phyloP scores from a whole-genome alignment of 352 stramenopile genomes.

The Globisporangium spiculum region DNA sequence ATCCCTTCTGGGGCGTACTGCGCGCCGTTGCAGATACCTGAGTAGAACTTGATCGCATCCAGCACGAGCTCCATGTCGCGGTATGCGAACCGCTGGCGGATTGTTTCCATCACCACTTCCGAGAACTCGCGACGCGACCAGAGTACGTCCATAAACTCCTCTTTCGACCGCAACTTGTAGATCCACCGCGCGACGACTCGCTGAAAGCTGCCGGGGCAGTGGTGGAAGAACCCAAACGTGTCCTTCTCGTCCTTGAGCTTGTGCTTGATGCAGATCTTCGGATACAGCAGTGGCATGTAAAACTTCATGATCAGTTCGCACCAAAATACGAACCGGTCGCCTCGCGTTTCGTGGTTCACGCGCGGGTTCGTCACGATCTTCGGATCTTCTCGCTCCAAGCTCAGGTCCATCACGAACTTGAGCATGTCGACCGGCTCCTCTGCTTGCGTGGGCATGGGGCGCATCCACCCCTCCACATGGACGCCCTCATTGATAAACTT shows the following conservation, averaged over 20 bases:
- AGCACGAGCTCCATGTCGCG: conserved; percentile 79
- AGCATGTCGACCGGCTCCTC: conserved; percentile 89
- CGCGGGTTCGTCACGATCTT: conserved; percentile 39
- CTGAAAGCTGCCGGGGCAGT: conserved; percentile 85
- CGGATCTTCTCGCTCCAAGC: conserved; percentile 68
- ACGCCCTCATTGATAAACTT: conserved; percentile 83
- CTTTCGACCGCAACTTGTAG: conserved; percentile 80
- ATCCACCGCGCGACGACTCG: conserved; percentile 83
- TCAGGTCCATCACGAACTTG: conserved; percentile 89
- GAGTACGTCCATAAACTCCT: conserved; percentile 80
- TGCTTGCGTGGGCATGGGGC: conserved; percentile 69
- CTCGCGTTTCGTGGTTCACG: conserved; percentile 42
- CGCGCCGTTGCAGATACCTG: conserved; percentile 63
- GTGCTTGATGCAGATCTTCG: conserved; percentile 81
- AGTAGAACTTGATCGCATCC: conserved; percentile 89
- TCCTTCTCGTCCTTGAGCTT: conserved; percentile 84
- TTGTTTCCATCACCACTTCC: conserved; percentile 86
- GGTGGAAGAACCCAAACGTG: conserved; percentile 82
- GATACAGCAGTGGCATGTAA: conserved; percentile 87
- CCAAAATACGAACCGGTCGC: conserved; percentile 85
- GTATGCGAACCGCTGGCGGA: conserved; percentile 84
- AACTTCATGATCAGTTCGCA: conserved; percentile 87
- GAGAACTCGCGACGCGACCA: conserved; percentile 78
- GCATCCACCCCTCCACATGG: conserved; percentile 85
- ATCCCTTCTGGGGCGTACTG: conserved; percentile 80